Evolutionary conservation across 192 early-diverging fungal genomes (phyloP).

Genomic region (Rhizoclosmatium sp.): DNA sequence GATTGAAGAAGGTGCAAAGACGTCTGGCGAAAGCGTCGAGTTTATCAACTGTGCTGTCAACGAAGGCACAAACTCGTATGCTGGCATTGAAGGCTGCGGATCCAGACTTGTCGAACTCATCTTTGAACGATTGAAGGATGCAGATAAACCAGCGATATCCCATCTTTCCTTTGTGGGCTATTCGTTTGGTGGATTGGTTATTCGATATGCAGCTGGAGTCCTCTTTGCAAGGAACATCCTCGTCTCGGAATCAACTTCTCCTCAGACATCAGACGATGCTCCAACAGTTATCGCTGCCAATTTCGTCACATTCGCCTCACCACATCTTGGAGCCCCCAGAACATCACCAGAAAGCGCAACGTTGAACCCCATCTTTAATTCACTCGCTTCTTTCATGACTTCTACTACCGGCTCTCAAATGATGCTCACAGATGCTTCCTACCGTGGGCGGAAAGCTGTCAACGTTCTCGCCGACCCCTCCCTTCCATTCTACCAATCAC

Average conservation of each 20-base stretch:
- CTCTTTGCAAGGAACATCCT: constrained; percentile 42
- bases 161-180: constrained; percentile 62
- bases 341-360: not conserved
- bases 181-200: constrained; percentile 59
- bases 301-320: constrained; percentile 57
- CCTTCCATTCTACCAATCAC: constrained; percentile 34
- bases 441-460: constrained; percentile 9
- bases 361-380: constrained; percentile 40
- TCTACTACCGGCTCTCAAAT: constrained; percentile 25
- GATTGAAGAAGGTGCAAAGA: constrained; percentile 30
- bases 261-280: constrained; percentile 1
- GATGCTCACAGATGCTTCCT: constrained; percentile 7
- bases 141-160: constrained; percentile 17
- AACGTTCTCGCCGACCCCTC: constrained; percentile 31
- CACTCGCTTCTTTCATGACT: constrained; percentile 8
- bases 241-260: not conserved
- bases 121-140: constrained; percentile 22
- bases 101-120: constrained; percentile 30
- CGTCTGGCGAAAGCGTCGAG: constrained; percentile 9
- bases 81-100: constrained; percentile 56
- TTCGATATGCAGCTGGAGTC: constrained; percentile 56
- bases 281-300: constrained; percentile 13
- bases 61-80: constrained; percentile 48
- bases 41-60: constrained; percentile 45
- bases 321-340: constrained; percentile 52